Evolutionary conservation across 2,329 filamentous ascomycete species (phyloP).

Genomic region (Nemania sp.): DNA sequence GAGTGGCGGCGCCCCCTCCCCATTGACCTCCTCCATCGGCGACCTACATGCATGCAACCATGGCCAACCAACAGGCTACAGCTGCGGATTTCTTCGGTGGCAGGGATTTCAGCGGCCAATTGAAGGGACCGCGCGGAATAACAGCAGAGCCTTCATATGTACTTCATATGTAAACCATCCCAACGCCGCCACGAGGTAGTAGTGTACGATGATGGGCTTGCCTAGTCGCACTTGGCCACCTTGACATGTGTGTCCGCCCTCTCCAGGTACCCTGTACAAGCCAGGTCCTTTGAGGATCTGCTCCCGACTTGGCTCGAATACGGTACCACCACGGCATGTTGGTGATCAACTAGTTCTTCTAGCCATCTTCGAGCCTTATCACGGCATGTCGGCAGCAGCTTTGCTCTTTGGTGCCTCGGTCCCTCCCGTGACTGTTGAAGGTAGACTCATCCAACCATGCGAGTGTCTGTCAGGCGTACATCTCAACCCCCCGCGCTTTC

Average conservation of each 20-base stretch:
- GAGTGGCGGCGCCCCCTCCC: neutral
- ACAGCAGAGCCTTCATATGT: no score
- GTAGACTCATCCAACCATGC: neutral
- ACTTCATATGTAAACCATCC: conserved; percentile 14
- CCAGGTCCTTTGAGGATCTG: conserved; percentile 11
- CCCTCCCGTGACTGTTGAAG: neutral
- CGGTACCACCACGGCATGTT: neutral
- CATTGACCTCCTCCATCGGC: conserved; percentile 9
- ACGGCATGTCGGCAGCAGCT: conserved; percentile 12
- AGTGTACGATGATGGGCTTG: conserved; percentile 12
- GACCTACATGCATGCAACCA: conserved; percentile 7
- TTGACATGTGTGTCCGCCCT: conserved; percentile 2
- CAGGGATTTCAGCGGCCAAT: conserved; percentile 12
- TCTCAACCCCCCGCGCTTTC: neutral
- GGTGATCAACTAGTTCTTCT: conserved; percentile 14
- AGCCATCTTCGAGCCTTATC: neutral
- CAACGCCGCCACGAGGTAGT: conserved; percentile 12
- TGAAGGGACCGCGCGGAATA: neutral
- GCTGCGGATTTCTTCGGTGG: conserved; percentile 5
- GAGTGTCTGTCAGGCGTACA: neutral
- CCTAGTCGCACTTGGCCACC: conserved; percentile 14
- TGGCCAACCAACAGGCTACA: conserved; percentile 17
- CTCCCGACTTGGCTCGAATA: conserved; percentile 12
- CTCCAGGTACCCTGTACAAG: neutral
- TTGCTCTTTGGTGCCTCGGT: neutral